These are phyloP conservation scores for Penstemon eatonii DNA, from an alignment of 257 asterid genomes.

Conservation along the genomic window DNA sequence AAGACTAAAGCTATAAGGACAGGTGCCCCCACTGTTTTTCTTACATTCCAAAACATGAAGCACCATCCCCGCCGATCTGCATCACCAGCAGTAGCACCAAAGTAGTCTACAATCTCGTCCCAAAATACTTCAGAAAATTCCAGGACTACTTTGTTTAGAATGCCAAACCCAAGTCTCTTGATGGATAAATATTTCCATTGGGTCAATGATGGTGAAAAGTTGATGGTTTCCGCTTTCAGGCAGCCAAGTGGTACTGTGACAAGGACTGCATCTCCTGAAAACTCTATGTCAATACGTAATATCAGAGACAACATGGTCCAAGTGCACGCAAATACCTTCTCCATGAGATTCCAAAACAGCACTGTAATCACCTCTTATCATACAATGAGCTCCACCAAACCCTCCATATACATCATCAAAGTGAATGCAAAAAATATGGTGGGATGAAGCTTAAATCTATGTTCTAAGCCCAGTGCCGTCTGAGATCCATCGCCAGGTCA, in stretches of 20 bases:
- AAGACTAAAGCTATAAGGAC: conserved; percentile 93
- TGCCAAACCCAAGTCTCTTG: conserved; percentile 91
- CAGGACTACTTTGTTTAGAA: conserved; percentile 90
- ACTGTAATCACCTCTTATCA: conserved; percentile 98
- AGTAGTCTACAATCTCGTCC: conserved; percentile 92
- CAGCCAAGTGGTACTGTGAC: conserved; percentile 97
- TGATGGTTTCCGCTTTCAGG: conserved; percentile 80
- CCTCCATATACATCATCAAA: conserved; percentile 91
- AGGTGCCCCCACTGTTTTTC: conserved; percentile 99
- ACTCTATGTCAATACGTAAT: conserved; percentile 75
- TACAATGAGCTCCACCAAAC: conserved; percentile 99
- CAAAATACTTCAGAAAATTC: conserved; percentile 95
- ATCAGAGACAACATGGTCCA: conserved; percentile 78
- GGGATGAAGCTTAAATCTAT: too few species aligned
- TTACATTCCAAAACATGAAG: conserved; percentile 99
- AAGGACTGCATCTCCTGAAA: conserved; percentile 87
- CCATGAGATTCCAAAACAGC: conserved; percentile 82
- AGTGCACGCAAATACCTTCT: conserved; percentile 67
- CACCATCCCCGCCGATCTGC: conserved; percentile 84
- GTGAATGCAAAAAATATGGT: too few species aligned
- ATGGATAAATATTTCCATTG: conserved; percentile 78
- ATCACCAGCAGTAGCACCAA: conserved; percentile 95
- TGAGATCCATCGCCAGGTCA: not conserved
- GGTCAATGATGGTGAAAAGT: conserved; percentile 90
- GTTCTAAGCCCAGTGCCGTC: too few species aligned